Conservation (phyloP, 1,139 yeast genomes). For the Pneumocystis oryctolagi region DNA sequence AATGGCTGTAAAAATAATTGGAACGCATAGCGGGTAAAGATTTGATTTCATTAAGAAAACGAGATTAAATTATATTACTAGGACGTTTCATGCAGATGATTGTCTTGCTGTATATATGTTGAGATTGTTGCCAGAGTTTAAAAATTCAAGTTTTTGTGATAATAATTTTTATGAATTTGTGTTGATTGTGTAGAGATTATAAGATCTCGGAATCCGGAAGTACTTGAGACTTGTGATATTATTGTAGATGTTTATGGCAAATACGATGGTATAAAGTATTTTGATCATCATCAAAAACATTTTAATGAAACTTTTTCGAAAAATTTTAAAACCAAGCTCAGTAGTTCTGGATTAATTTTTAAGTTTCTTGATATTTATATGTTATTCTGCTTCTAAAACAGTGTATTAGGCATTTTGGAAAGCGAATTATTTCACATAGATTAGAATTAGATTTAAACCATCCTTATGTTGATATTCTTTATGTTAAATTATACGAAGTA, state of each 20-base stretch:
- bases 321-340: slow-evolving; percentile 49
- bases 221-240: slow-evolving; percentile 77
- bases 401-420: slow-evolving; percentile 61
- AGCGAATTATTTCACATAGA: slow-evolving; percentile 45
- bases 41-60: slow-evolving; percentile 7
- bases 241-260: slow-evolving; percentile 94
- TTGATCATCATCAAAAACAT: slow-evolving; percentile 91
- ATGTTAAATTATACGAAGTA: slow-evolving; percentile 53
- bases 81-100: slow-evolving; percentile 94
- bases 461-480: slow-evolving; percentile 42
- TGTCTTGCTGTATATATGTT: slow-evolving; percentile 88
- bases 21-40: background rate
- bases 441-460: slow-evolving; percentile 25
- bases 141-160: slow-evolving; percentile 31
- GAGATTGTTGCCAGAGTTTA: slow-evolving; percentile 52
- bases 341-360: slow-evolving; percentile 87
- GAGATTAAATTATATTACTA: slow-evolving; percentile 39
- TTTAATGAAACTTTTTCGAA: slow-evolving; percentile 45
- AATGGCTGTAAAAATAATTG: background rate
- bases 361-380: slow-evolving; percentile 8
- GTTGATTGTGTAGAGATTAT: slow-evolving; percentile 32
- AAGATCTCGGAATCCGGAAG: slow-evolving; percentile 68
- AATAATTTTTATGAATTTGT: background rate
- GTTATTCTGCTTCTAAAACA: background rate
- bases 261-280: slow-evolving; percentile 72